A percentile compares a stretch with the other conserved stretches of the same genome.
Evolutionary conservation across 371 early-diverging fungal genomes (phyloP).

Genomic region (Apophysomyces sp.): DNA sequence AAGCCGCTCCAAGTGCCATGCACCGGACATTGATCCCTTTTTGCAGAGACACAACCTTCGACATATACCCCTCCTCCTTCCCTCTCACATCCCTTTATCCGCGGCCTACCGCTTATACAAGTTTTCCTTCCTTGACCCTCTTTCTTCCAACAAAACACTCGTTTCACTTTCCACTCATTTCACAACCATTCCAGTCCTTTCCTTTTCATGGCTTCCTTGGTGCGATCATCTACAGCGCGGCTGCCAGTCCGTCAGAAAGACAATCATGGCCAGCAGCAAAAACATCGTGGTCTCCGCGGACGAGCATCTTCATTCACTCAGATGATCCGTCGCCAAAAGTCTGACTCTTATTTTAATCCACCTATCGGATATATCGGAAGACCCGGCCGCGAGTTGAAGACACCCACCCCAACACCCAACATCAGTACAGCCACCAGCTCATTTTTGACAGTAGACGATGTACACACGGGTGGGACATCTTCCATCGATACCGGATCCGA

Average conservation of each 20-base stretch:
- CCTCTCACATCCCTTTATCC: not conserved
- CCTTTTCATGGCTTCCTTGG: not conserved
- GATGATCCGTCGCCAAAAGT: constrained; percentile 13
- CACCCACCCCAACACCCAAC: constrained; percentile 1
- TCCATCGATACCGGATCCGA: not conserved
- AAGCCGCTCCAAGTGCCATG: not conserved
- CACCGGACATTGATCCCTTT: not conserved
- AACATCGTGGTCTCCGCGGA: not conserved
- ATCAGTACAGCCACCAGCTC: constrained; percentile 2
- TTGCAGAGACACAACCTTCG: not conserved
- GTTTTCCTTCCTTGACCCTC: not conserved
- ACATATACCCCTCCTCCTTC: not conserved
- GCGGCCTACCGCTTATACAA: not conserved
- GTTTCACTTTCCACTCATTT: not conserved
- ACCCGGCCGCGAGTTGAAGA: constrained; percentile 9
- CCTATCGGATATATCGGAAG: constrained; percentile 3
- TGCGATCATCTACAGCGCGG: not conserved
- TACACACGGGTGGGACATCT: not conserved
- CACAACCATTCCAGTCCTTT: not conserved
- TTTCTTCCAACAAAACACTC: not conserved
- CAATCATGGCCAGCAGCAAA: not conserved
- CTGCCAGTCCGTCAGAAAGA: not conserved
- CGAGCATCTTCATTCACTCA: constrained; percentile 2
- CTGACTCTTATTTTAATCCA: constrained; percentile 7
- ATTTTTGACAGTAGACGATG: not conserved